Conservation (phyloP, 169 alveolate genomes). For the Cyclospora cayetanensis region DNA sequence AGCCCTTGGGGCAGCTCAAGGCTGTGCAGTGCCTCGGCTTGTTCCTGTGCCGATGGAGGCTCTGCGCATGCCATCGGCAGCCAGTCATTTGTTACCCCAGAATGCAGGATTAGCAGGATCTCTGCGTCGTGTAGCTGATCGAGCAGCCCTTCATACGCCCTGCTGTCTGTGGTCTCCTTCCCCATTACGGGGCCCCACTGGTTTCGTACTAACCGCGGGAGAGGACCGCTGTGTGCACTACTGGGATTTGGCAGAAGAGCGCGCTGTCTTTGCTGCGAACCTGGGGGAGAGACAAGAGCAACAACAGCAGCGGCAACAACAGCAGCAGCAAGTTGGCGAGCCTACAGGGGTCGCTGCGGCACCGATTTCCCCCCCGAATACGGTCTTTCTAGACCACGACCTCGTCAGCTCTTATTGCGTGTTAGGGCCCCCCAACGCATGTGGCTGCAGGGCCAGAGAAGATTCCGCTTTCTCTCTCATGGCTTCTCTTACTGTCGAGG, state of each 20-base stretch:
- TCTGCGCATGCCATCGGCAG: neutral
- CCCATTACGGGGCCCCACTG: conserved; percentile 51
- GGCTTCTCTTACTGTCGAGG: conserved; percentile 15
- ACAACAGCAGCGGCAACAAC: conserved; percentile 51
- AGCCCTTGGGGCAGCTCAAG: neutral
- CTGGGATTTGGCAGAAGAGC: conserved; percentile 63
- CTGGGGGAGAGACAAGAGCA: neutral
- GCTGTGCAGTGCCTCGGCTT: neutral
- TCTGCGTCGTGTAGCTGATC: neutral
- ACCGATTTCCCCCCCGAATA: neutral
- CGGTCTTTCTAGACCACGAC: neutral
- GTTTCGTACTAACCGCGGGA: conserved; percentile 42
- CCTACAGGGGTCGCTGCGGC: neutral
- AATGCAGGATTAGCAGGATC: neutral
- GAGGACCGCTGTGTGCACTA: conserved; percentile 57
- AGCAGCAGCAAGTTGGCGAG: neutral
- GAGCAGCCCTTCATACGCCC: conserved; percentile 15
- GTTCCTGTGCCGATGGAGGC: neutral
- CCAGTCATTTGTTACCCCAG: neutral
- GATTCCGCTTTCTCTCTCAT: neutral
- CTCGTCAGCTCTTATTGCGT: conserved; percentile 31
- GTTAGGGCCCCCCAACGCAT: conserved; percentile 17
- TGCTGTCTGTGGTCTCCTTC: conserved; percentile 59
- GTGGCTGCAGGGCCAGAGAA: conserved; percentile 17
- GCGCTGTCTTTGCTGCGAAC: conserved; percentile 9